These are phyloP conservation scores for Mucor indicus DNA, from an alignment of 371 early-diverging fungal genomes.

Conservation along the genomic window DNA sequence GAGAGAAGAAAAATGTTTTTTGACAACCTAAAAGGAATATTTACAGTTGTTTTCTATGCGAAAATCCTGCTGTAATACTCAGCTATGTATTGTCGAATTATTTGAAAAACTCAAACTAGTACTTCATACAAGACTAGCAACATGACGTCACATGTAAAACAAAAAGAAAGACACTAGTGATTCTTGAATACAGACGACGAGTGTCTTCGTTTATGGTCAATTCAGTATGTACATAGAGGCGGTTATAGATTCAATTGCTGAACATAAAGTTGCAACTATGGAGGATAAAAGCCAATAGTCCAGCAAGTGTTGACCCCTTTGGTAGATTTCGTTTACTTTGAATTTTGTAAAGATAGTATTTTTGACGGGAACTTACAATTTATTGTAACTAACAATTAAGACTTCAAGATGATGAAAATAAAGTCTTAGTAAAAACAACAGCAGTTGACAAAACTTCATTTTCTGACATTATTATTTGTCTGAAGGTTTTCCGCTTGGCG, in stretches of 20 bases:
- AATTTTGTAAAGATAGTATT: conserved; percentile 14
- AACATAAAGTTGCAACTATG: conserved; percentile 7
- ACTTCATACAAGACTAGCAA: too few species aligned
- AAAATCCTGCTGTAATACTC: too few species aligned
- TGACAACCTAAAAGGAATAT: too few species aligned
- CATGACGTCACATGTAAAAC: too few species aligned
- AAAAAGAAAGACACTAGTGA: conserved; percentile 10
- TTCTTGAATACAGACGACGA: conserved; percentile 15
- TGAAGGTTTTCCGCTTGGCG: conserved; percentile 6
- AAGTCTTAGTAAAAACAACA: conserved; percentile 7
- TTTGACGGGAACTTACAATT: conserved; percentile 4
- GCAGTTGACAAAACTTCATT: background rate
- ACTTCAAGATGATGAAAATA: conserved; percentile 11
- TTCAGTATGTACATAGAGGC: conserved; percentile 11
- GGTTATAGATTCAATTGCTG: conserved; percentile 8
- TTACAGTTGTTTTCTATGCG: too few species aligned
- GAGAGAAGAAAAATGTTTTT: too few species aligned
- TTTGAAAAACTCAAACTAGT: too few species aligned
- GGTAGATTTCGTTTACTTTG: conserved; percentile 15
- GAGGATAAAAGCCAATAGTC: conserved; percentile 11
- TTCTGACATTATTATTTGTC: conserved; percentile 6
- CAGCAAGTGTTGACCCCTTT: conserved; percentile 9
- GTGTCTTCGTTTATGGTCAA: conserved; percentile 12
- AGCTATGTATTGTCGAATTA: too few species aligned
- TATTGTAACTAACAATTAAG: conserved; percentile 12